These are phyloP conservation scores for Curvularia hawaiiensis DNA, from an alignment of 2,329 filamentous ascomycete species.

Conservation along the genomic window DNA sequence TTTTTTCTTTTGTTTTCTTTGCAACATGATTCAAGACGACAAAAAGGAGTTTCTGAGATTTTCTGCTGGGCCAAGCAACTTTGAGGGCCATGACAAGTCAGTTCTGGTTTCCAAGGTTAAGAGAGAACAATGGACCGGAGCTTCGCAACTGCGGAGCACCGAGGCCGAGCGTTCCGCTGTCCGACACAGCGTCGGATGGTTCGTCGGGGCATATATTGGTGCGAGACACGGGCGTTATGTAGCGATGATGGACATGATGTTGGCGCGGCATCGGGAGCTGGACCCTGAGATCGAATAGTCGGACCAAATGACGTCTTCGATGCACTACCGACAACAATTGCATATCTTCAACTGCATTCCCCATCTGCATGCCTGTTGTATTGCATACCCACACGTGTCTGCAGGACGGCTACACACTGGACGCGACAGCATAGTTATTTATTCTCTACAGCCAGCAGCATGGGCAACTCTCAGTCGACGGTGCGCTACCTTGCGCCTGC, in stretches of 20 bases:
- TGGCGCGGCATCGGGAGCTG: constrained; percentile 10
- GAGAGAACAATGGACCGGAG: neutral
- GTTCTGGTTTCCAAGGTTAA: neutral
- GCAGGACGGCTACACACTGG: neutral
- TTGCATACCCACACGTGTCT: neutral
- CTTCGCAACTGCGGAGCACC: neutral
- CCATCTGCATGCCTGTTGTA: neutral
- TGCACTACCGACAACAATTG: constrained; percentile 1
- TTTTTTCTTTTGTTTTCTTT: too few relatives aligned
- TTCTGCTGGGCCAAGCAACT: too few relatives aligned
- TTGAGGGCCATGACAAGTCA: too few relatives aligned
- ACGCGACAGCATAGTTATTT: neutral
- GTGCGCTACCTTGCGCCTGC: constrained; percentile 60
- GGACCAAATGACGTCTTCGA: constrained; percentile 16
- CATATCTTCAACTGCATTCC: neutral
- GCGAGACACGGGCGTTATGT: neutral
- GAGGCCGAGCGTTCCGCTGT: neutral
- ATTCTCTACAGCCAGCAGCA: neutral
- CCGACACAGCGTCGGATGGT: neutral
- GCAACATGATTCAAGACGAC: fast-evolving
- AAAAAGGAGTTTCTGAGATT: neutral
- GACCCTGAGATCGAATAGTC: constrained; percentile 11
- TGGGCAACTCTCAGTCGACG: constrained; percentile 58
- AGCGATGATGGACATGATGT: constrained; percentile 11
- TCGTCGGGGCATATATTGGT: neutral